Evolutionary conservation across 192 early-diverging fungal species (phyloP).

Genomic region (Backusella morwellensis): DNA sequence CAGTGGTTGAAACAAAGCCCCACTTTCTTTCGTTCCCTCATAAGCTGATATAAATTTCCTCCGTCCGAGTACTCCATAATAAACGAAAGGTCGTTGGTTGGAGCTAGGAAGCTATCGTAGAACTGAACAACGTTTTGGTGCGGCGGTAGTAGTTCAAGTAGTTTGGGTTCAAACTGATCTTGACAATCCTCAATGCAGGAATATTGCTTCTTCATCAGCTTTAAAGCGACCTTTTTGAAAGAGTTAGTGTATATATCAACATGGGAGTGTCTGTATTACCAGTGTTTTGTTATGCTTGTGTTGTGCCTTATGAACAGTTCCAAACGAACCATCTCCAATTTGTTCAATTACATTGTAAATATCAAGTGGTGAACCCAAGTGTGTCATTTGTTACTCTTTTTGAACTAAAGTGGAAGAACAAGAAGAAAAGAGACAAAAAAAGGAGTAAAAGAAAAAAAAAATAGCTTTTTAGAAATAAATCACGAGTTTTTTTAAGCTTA

Average conservation of each 20-base stretch:
- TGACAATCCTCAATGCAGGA: slow-evolving; percentile 67
- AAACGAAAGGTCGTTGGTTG: slow-evolving; percentile 77
- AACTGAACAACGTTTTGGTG: slow-evolving; percentile 85
- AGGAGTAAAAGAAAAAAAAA: too few species aligned
- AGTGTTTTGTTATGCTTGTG: slow-evolving; percentile 61
- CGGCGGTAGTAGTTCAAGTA: slow-evolving; percentile 64
- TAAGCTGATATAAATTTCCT: slow-evolving; percentile 90
- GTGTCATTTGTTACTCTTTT: slow-evolving; percentile 10
- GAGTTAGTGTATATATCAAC: not conserved
- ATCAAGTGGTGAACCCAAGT: slow-evolving; percentile 31
- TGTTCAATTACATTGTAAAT: slow-evolving; percentile 66
- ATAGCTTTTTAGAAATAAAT: too few species aligned
- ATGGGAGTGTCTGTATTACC: slow-evolving; percentile 41
- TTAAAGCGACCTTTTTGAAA: slow-evolving; percentile 74
- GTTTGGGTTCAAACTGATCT: slow-evolving; percentile 75
- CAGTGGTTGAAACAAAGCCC: slow-evolving; percentile 51
- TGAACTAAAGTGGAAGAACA: too few species aligned
- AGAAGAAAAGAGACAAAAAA: too few species aligned
- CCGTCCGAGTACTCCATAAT: slow-evolving; percentile 94
- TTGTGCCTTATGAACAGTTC: slow-evolving; percentile 67
- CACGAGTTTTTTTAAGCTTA: too few species aligned
- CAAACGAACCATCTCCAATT: slow-evolving; percentile 83
- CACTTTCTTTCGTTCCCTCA: slow-evolving; percentile 68
- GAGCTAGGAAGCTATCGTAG: slow-evolving; percentile 77
- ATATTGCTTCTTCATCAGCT: slow-evolving; percentile 87